These are phyloP conservation scores for Schizosaccharomyces pombe DNA, from an alignment of 805 yeast species.

Conservation along the genomic window DNA sequence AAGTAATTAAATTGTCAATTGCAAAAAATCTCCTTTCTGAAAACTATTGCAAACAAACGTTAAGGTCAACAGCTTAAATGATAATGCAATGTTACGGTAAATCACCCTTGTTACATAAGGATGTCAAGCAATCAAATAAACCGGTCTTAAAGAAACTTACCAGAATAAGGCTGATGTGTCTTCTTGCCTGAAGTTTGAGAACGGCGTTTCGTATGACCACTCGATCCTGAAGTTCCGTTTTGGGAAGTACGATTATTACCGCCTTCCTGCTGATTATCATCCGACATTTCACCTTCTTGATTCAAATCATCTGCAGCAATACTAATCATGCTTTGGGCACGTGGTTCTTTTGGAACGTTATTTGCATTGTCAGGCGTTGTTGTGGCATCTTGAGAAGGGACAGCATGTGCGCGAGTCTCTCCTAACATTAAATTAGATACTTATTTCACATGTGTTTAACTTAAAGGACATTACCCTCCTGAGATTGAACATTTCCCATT, in stretches of 20 bases:
- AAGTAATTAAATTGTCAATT: too few species aligned
- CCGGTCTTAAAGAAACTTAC: neutral
- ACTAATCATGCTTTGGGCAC: constrained; percentile 1
- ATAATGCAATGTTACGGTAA: too few species aligned
- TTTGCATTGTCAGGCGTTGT: neutral
- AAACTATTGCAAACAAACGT: too few species aligned
- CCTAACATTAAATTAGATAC: neutral
- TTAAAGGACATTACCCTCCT: neutral
- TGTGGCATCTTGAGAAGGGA: neutral
- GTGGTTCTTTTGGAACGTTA: neutral
- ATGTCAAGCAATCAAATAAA: too few species aligned
- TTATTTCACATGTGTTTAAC: neutral
- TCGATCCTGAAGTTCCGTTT: neutral
- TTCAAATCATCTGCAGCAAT: neutral
- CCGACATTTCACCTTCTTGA: neutral
- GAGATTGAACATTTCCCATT: constrained; percentile 2
- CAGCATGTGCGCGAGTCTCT: neutral
- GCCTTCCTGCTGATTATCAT: neutral
- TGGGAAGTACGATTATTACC: neutral
- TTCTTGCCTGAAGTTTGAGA: neutral
- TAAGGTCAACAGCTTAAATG: too few species aligned
- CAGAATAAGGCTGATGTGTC: neutral
- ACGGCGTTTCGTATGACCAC: neutral
- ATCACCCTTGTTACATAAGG: too few species aligned
- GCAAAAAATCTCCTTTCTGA: too few species aligned